These are phyloP conservation scores for Cladochytrium replicatum DNA, from an alignment of 192 early-diverging fungal genomes.

Conservation along the genomic window DNA sequence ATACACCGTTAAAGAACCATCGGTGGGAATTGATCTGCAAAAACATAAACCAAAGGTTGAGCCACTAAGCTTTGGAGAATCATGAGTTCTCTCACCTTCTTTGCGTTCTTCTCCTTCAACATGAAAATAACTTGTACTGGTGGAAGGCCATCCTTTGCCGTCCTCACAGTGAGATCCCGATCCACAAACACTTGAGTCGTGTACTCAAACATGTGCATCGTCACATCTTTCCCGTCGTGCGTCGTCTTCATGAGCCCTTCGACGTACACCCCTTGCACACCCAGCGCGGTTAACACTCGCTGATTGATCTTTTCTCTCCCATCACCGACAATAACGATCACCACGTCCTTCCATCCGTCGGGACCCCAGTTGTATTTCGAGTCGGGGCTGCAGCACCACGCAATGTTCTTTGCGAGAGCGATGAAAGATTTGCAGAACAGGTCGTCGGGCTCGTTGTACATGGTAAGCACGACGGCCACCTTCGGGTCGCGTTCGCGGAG, in stretches of 20 bases:
- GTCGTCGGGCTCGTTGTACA: constrained; percentile 54
- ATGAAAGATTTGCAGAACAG: constrained; percentile 55
- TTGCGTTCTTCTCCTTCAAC: constrained; percentile 51
- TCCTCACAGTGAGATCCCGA: constrained; percentile 11
- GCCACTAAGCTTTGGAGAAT: constrained; percentile 33
- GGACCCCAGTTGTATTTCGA: constrained; percentile 49
- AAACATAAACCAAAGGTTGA: no score
- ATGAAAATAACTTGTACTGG: constrained; percentile 43
- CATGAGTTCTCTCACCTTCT: constrained; percentile 39
- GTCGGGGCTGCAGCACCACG: constrained; percentile 42
- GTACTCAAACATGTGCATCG: constrained; percentile 45
- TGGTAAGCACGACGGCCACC: constrained; percentile 64
- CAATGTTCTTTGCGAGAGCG: constrained; percentile 57
- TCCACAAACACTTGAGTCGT: constrained; percentile 29
- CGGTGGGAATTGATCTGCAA: constrained; percentile 58
- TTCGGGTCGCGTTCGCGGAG: constrained; percentile 46
- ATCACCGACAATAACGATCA: constrained; percentile 66
- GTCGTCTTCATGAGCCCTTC: constrained; percentile 31
- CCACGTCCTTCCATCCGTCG: constrained; percentile 62
- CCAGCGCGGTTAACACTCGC: constrained; percentile 43
- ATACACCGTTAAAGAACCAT: constrained; percentile 72
- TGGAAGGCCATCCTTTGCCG: constrained; percentile 3
- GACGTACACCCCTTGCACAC: constrained; percentile 51
- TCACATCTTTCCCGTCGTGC: constrained; percentile 33
- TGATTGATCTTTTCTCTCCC: constrained; percentile 60